Base-by-base conservation (phyloP, 1,284 basidiomycete genomes). In the Testicularia cyperi region DNA sequence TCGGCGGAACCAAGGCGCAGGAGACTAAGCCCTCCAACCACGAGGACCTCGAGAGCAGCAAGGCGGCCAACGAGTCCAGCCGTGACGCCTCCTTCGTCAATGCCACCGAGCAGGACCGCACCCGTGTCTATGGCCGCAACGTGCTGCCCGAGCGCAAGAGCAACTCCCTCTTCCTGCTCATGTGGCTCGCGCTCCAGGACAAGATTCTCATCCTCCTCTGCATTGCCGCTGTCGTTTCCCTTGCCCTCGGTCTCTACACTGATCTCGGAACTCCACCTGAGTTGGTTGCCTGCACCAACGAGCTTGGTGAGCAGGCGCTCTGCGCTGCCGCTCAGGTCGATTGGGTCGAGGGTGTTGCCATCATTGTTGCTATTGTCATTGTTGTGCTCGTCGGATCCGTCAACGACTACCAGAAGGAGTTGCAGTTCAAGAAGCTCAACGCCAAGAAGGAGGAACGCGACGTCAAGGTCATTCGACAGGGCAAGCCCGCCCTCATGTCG, bases 301-400 rank as follows among this genome's bases (percentile, higher is more conserved):
- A 75, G n/a, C n/a, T n/a, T n/a, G 72, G 71, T 9, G 68, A 71
- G 16, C 30, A 52, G 22, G 33, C 33, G 13, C 16, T 39, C 21
- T 75, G 74, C 38, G 14, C 33, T 2, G 51, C 56, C n/a, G 56
- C 61, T 20, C 44, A 61, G 23, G 79, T 83, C 39, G 92, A 97
- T 71, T 98, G 94, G 92, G 91, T 98, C 4, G 94, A 98, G 80
- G 95, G 95, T 70, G 90, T 98, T 12, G 91, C 94, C 6, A 98
- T 98, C 74, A 84, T 95, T 65, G 83, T 92, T 44, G 95, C 95
- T 6, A 86, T 94, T 49, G 77, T 79, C 63, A 79, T 81, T 36
- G 70, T 75, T 31, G 66, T 68, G 24, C 48, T 65, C 34, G 88
- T 92, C 38, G 90, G 90, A 27, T 89, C 88, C 19, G 56, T 92